Evolutionary conservation across 2,329 filamentous ascomycete species (phyloP).

Genomic region (Colletotrichum siamense): DNA sequence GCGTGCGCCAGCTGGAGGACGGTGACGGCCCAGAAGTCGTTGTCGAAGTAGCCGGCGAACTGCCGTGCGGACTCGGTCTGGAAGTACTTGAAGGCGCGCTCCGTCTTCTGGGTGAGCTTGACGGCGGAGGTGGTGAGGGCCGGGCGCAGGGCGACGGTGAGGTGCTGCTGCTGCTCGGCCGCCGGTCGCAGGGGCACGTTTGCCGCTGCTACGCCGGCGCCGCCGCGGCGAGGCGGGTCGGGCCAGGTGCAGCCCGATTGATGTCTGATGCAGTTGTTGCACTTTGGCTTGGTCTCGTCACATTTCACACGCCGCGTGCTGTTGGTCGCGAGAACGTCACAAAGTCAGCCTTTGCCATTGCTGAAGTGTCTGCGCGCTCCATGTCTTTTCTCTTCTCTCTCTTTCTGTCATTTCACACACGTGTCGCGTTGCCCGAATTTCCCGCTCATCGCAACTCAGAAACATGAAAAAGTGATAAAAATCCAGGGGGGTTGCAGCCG

Average conservation of each 20-base stretch:
- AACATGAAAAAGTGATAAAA: background rate
- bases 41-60: background rate
- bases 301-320: background rate
- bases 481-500: background rate
- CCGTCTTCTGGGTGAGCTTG: background rate
- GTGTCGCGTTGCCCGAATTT: background rate
- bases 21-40: conserved; percentile 5
- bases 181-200: background rate
- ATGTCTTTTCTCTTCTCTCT: background rate
- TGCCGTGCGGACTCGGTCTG: background rate
- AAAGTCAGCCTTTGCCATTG: background rate
- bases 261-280: background rate
- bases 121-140: background rate
- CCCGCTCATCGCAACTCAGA: background rate
- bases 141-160: background rate
- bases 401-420: background rate
- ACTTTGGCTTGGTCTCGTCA: background rate
- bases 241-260: background rate
- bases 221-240: background rate
- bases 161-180: background rate
- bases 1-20: background rate
- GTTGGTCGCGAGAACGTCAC: background rate
- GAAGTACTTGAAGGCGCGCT: background rate
- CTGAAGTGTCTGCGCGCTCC: background rate
- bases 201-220: background rate